Evolutionary conservation across 257 asterid genomes (phyloP), one percentile per base, ranked within the genome.

Genomic region (Jacaranda mimosifolia): DNA sequence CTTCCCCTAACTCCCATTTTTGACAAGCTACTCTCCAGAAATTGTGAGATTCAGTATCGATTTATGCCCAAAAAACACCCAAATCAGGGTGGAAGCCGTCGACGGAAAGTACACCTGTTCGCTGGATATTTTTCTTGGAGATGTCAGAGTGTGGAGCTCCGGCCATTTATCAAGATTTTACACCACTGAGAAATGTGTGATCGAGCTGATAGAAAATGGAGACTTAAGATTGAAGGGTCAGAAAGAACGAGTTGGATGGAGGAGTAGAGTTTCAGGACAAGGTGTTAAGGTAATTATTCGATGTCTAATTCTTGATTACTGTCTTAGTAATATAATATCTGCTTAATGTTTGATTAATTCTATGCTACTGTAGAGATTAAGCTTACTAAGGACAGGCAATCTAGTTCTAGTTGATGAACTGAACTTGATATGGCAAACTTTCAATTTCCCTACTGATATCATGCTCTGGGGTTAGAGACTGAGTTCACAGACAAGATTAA

Each of bases 391-490:
- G 68, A 86, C 96, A n/a, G 97, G 98, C 14, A 94, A 94, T 63
- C 88, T 92, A 12, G 97, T 91, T 14, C 85, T 94, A 56, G 92
- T 87, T 18, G 98, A 94, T 86, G 87, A 86, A 32, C 49, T 67
- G 70, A 81, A 86, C 84, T 72, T 74, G 57, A 92, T 92, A 83
- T 94, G 97, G 98, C 97, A 94, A 71, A 94, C 88, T 70, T 94
- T 94, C 93, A 94, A 94, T 88, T 92, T 90, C 49, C 98, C 98
- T 4, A 91, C 98, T 13, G 90, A 94, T 56, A 51, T 81, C 15
- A 94, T 94, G 96, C 88, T 94, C 1, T 92, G 96, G 97, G 98
- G 97, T 7, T 97, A 94, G 70, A 85, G 96, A 67, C 80, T 94
- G 52, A 94, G 98, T 78, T 88, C 97, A 6, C 86, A 77, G 79